phyloP scores from a whole-genome alignment of 108 stramenopile genomes.

The Cylindrotheca closterium region DNA sequence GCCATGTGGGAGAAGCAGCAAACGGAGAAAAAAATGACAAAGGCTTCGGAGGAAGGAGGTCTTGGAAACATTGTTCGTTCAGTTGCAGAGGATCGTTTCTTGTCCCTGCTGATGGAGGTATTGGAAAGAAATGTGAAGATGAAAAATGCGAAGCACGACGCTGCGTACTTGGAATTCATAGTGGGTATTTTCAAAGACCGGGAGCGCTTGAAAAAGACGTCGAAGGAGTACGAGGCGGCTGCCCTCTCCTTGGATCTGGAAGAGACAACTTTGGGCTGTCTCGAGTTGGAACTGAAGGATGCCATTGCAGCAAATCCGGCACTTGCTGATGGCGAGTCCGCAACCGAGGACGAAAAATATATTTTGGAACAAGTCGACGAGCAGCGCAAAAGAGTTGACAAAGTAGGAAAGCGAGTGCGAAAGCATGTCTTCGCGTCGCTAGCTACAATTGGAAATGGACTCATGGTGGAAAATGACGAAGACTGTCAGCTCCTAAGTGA shows the following conservation, averaged over 20 bases:
- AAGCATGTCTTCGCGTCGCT: slow-evolving; percentile 49
- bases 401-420: slow-evolving; percentile 47
- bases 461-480: slow-evolving; percentile 40
- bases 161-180: slow-evolving; percentile 15
- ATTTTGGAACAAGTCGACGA: slow-evolving; percentile 53
- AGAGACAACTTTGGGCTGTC: slow-evolving; percentile 53
- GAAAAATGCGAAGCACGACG: slow-evolving; percentile 24
- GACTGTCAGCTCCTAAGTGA: slow-evolving; percentile 15
- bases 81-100: slow-evolving; percentile 54
- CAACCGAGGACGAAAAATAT: slow-evolving; percentile 37
- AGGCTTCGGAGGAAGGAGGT: slow-evolving; percentile 25
- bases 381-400: slow-evolving; percentile 51
- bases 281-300: slow-evolving; percentile 50
- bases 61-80: slow-evolving; percentile 29
- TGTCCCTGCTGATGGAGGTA: slow-evolving; percentile 48
- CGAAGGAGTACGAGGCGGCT: slow-evolving; percentile 52
- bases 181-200: slow-evolving; percentile 58
- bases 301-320: not conserved
- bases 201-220: slow-evolving; percentile 66
- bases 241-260: slow-evolving; percentile 59
- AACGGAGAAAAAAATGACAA: slow-evolving; percentile 40
- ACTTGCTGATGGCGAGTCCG: slow-evolving; percentile 1
- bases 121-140: slow-evolving; percentile 42
- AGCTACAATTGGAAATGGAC: slow-evolving; percentile 52
- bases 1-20: slow-evolving; percentile 69